Conservation (phyloP, 371 early-diverging fungal genomes). For the Rhizopus sp. region DNA sequence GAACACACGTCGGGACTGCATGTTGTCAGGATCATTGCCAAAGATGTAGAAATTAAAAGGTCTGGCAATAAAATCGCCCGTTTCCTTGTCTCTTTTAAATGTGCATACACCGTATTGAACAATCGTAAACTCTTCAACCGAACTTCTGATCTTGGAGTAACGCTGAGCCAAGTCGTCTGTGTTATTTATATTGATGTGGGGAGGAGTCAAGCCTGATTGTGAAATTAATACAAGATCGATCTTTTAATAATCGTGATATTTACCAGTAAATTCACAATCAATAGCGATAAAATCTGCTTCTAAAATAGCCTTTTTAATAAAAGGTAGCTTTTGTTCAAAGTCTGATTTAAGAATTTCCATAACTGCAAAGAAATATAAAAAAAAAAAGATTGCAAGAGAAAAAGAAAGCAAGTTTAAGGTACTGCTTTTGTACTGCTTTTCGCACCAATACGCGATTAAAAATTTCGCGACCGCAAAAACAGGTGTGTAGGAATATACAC, state of each 20-base stretch:
- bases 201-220: constrained; percentile 29
- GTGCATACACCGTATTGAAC: constrained; percentile 83
- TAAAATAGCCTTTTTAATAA: constrained; percentile 62
- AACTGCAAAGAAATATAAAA: constrained; percentile 1
- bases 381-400: not conserved
- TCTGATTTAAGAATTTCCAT: constrained; percentile 78
- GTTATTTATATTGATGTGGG: constrained; percentile 16
- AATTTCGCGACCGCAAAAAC: no score
- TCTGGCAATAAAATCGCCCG: constrained; percentile 61
- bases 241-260: not conserved
- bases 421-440: not conserved
- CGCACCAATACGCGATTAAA: not conserved
- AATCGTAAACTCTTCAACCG: constrained; percentile 60
- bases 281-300: constrained; percentile 78
- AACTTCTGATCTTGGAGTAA: constrained; percentile 57
- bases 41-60: constrained; percentile 90
- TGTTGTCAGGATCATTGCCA: constrained; percentile 47
- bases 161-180: constrained; percentile 56
- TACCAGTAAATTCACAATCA: constrained; percentile 88
- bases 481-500: no score
- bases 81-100: constrained; percentile 53
- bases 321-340: constrained; percentile 58
- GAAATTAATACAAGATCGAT: not conserved
- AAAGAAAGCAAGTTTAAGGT: not conserved
- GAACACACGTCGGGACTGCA: constrained; percentile 58